A percentile compares a stretch with the other conserved stretches of the same genome.
Evolutionary conservation across 805 yeast genomes (phyloP).

Genomic region (Metschnikowia santaceciliae): DNA sequence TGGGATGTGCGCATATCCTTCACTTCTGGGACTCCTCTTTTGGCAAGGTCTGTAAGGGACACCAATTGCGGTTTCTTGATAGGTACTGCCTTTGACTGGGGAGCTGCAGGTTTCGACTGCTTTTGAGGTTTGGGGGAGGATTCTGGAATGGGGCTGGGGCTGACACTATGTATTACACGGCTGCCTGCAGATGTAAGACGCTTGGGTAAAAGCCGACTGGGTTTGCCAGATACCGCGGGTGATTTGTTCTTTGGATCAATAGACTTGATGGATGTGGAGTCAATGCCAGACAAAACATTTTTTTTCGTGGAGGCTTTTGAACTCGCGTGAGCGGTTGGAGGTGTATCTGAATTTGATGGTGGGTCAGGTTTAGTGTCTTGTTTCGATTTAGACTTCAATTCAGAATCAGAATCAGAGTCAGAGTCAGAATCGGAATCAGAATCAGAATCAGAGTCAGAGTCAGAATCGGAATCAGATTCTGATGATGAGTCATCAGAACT

Average conservation of each 20-base stretch:
- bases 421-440: constrained; percentile 5
- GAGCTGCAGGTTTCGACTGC: not conserved
- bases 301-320: not conserved
- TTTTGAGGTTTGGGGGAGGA: not conserved
- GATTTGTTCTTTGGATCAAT: not conserved
- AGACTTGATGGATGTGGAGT: not conserved
- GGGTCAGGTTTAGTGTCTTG: not conserved
- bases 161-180: not conserved
- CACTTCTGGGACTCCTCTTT: constrained; percentile 17
- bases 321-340: not conserved
- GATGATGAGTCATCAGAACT: not conserved
- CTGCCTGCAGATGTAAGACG: not conserved
- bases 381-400: not conserved
- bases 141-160: not conserved
- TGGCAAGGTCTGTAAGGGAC: constrained; percentile 14
- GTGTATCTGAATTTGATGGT: not conserved
- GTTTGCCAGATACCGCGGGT: not conserved
- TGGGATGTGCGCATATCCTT: constrained; percentile 5
- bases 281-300: not conserved
- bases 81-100: not conserved
- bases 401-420: constrained; percentile 9
- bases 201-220: constrained; percentile 1
- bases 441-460: not conserved
- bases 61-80: constrained; percentile 7
- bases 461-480: not conserved